Conservation (phyloP, 192 early-diverging fungal genomes). For the Spizellomyces punctatus region DNA sequence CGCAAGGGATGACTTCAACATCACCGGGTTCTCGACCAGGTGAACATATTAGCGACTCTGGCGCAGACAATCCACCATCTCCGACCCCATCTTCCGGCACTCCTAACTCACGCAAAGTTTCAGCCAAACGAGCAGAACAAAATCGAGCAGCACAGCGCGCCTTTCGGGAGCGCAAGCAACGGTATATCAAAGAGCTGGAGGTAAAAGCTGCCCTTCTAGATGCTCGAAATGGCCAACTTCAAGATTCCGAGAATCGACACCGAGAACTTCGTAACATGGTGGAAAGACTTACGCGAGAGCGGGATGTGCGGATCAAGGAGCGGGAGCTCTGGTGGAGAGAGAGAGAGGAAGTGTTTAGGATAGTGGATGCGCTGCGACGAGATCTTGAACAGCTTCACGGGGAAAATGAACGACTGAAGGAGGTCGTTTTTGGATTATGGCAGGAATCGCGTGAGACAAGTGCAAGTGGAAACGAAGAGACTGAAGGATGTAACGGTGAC, state of each 20-base stretch:
- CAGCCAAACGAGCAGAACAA: constrained; percentile 45
- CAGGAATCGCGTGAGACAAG: constrained; percentile 20
- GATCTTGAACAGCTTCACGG: constrained; percentile 19
- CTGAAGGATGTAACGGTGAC: background rate
- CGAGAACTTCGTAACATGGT: constrained; percentile 27
- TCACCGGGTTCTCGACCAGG: background rate
- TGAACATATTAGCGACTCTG: no score
- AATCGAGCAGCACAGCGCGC: constrained; percentile 51
- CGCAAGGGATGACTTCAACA: background rate
- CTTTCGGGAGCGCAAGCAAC: constrained; percentile 51
- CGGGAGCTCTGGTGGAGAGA: constrained; percentile 33
- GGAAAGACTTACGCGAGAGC: constrained; percentile 22
- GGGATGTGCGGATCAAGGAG: constrained; percentile 26
- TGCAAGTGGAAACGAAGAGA: constrained; percentile 3
- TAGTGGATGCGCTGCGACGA: constrained; percentile 21
- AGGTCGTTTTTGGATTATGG: constrained; percentile 27
- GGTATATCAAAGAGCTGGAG: constrained; percentile 41
- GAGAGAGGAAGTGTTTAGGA: constrained; percentile 22
- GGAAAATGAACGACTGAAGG: constrained; percentile 18
- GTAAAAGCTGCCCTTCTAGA: constrained; percentile 17
- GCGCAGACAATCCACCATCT: background rate
- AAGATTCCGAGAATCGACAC: constrained; percentile 20
- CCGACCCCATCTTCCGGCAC: background rate
- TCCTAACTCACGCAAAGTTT: constrained; percentile 7
- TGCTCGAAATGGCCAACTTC: constrained; percentile 10